Base-by-base conservation (phyloP, 2,329 filamentous ascomycete species). In the Penicillium sp. region DNA sequence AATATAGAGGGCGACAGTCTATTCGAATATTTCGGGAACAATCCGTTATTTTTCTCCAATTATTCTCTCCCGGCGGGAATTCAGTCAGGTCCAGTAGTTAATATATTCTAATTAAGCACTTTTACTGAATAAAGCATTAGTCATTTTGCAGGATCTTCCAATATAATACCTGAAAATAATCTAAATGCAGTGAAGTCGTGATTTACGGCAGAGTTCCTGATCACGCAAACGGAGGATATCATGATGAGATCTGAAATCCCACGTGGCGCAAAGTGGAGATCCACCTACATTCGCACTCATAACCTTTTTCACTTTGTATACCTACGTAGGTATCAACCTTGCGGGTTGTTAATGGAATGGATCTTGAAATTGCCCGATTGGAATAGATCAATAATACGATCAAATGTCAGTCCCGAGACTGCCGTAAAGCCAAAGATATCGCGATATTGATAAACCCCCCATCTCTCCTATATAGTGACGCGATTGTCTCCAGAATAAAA, bases 191-290 rank as follows among this genome's bases (percentile, higher is more conserved):
- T n/a, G 23, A n/a, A 45, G 4, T 45, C 3, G 42, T 27, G 17
- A 29, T 29, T 27, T 4, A n/a, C 8, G 8, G 15, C 4, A 27
- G 2, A 27, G 10, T 8, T 8, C 3, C 6, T 38, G 54, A 62
- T 65, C 62, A 65, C 63, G 63, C 63, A 12, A 65, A 54, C 63
- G 63, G 63, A 61, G 58, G 58, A 62, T 59, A 64, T 60, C 51
- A 60, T 65, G 63, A 47, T 58, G 62, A 64, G 40, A 57, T 62
- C 19, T 40, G 12, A 33, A n/a, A 10, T 43, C 29, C 29, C n/a
- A 54, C 17, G 31, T 19, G 37, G 31, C 15, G 37, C 2, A n/a
- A 43, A 50, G 58, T 13, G 51, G 55, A 46, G 54, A 41, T 49
- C 27, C 35, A 47, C 41, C 12, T 17, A 17, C 29, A 47, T 12